Percentiles rank a stretch among this genome's conserved stretches.
Conservation (phyloP, 202 grass and related monocot genomes). For the Schoenoplectus triqueter region DNA sequence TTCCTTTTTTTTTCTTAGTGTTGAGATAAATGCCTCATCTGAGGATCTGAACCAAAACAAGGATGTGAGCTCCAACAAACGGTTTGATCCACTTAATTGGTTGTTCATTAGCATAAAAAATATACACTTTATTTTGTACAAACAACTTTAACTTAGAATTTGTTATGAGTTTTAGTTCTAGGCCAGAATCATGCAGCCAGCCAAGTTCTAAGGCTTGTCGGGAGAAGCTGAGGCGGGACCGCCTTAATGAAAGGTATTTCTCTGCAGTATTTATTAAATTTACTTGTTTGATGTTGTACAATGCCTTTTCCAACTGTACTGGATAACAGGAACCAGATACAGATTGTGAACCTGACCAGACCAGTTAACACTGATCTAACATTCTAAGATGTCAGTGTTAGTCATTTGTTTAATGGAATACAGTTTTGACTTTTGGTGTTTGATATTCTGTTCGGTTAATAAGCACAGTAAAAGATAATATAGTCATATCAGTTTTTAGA, state of each 20-base stretch:
- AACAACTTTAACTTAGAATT: conserved; percentile 43
- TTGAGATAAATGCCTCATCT: conserved; percentile 65
- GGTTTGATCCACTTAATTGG: conserved; percentile 56
- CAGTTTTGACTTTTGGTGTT: background rate
- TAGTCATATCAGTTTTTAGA: background rate
- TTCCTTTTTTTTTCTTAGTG: conserved; percentile 49
- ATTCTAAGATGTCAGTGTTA: background rate
- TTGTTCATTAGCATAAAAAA: background rate
- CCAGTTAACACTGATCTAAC: background rate
- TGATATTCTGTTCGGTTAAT: background rate
- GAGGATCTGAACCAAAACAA: conserved; percentile 56
- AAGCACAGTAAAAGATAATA: background rate
- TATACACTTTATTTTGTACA: background rate
- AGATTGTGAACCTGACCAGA: background rate
- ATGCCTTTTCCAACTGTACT: background rate
- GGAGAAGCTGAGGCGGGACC: conserved; percentile 92
- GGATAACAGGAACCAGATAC: background rate
- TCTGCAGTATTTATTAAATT: background rate
- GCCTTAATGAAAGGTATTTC: conserved; percentile 75
- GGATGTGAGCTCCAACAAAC: conserved; percentile 69
- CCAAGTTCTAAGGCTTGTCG: conserved; percentile 91
- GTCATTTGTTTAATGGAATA: background rate
- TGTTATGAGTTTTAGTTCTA: conserved; percentile 58
- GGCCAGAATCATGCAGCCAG: conserved; percentile 62
- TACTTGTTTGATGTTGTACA: background rate